phyloP scores from a whole-genome alignment of 495 filamentous ascomycete species.

The Hypoxylon perforatum region DNA sequence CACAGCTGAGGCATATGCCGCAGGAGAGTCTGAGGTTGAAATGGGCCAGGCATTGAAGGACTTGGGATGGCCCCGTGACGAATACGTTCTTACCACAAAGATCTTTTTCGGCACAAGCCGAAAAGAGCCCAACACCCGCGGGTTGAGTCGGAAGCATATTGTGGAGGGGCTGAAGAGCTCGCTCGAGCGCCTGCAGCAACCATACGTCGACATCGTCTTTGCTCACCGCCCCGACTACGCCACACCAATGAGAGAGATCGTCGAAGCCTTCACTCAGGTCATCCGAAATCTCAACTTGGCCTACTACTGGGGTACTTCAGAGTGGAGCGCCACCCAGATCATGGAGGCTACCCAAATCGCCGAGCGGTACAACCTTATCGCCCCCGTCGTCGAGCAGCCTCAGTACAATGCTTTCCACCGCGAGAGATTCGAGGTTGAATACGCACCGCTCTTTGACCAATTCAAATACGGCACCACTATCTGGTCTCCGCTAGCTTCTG shows the following conservation, averaged over 20 bases:
- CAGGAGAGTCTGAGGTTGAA: conserved; percentile 62
- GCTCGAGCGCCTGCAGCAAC: conserved; percentile 54
- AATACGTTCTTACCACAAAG: conserved; percentile 58
- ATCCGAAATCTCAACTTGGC: conserved; percentile 70
- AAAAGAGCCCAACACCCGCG: conserved; percentile 62
- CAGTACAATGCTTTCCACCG: conserved; percentile 68
- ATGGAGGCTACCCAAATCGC: conserved; percentile 64
- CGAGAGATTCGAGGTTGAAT: conserved; percentile 71
- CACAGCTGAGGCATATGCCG: conserved; percentile 63
- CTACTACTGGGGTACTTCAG: conserved; percentile 66
- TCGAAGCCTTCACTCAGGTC: conserved; percentile 61
- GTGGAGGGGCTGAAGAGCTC: conserved; percentile 61
- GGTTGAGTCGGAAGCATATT: conserved; percentile 58
- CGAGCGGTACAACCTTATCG: conserved; percentile 67
- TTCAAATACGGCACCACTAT: conserved; percentile 77
- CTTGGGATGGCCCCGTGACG: conserved; percentile 54
- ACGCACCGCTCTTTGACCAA: conserved; percentile 68
- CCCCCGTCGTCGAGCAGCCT: conserved; percentile 67
- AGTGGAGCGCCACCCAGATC: conserved; percentile 68
- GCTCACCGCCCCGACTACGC: conserved; percentile 57
- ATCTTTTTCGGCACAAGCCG: conserved; percentile 57
- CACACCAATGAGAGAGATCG: conserved; percentile 62
- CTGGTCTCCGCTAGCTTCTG: conserved; percentile 75
- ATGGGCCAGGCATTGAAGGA: conserved; percentile 66
- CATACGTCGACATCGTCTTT: conserved; percentile 62